A percentile compares a stretch with the other conserved stretches of the same genome.
Evolutionary conservation across 257 asterid genomes (phyloP).

Genomic region (Scutellaria galericulata): DNA sequence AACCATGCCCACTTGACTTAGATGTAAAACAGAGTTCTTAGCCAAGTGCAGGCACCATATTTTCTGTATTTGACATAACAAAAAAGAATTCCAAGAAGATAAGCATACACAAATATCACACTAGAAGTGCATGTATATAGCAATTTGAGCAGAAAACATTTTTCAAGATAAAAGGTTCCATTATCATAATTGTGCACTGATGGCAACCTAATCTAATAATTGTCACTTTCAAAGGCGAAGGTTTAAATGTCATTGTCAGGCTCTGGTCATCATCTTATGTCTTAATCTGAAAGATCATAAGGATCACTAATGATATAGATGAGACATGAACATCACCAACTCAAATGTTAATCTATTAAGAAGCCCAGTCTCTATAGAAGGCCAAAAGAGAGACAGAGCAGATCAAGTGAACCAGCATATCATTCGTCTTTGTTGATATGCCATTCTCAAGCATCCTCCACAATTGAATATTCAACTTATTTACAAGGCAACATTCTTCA

Average conservation of each 20-base stretch:
- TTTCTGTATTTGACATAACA: not conserved
- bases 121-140: not conserved
- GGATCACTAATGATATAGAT: not conserved
- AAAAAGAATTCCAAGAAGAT: not conserved
- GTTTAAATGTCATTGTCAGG: not conserved
- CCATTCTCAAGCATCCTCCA: no score
- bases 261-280: not conserved
- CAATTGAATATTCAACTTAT: not conserved
- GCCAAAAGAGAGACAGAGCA: no score
- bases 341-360: no score
- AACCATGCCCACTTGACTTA: not conserved
- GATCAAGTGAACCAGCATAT: no score
- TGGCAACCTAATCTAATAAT: not conserved
- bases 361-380: not conserved
- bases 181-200: not conserved
- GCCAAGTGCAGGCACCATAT: not conserved
- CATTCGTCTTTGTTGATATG: no score
- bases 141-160: not conserved
- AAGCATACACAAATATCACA: not conserved
- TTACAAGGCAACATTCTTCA: not conserved
- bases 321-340: not conserved
- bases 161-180: not conserved
- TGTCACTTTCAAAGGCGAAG: not conserved
- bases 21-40: not conserved
- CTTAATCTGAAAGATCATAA: not conserved